These are phyloP conservation scores for Yamadazyma insecticola DNA, from an alignment of 805 yeast species.

Conservation along the genomic window DNA sequence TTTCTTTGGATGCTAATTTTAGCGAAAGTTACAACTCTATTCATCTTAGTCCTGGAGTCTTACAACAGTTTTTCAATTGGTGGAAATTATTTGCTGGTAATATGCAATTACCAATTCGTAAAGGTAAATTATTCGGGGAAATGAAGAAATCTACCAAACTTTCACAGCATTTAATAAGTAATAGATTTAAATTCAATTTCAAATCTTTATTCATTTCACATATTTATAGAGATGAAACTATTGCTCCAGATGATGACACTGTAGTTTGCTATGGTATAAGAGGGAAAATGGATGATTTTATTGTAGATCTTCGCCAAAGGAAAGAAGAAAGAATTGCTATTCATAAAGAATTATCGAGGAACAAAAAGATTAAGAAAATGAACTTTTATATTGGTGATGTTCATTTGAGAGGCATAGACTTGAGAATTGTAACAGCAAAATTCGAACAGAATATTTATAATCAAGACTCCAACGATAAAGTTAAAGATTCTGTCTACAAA, in stretches of 20 bases:
- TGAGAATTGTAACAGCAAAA: slow-evolving; percentile 49
- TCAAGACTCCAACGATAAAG: not conserved
- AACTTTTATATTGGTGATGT: slow-evolving; percentile 66
- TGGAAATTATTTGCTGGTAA: slow-evolving; percentile 82
- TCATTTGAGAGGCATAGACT: slow-evolving; percentile 50
- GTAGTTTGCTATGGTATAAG: slow-evolving; percentile 65
- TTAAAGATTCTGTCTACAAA: slow-evolving; percentile 5
- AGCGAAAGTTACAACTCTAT: slow-evolving; percentile 57
- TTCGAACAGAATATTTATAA: slow-evolving; percentile 33
- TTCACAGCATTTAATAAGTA: slow-evolving; percentile 68
- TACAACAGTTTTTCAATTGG: slow-evolving; percentile 74
- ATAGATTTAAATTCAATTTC: slow-evolving; percentile 72
- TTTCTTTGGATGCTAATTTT: slow-evolving; percentile 32
- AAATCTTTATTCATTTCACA: slow-evolving; percentile 74
- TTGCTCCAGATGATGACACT: slow-evolving; percentile 32
- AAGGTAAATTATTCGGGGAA: slow-evolving; percentile 67
- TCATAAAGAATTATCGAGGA: slow-evolving; percentile 44
- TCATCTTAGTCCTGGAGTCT: slow-evolving; percentile 68
- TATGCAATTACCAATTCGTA: slow-evolving; percentile 71
- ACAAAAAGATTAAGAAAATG: slow-evolving; percentile 49
- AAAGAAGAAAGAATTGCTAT: slow-evolving; percentile 31
- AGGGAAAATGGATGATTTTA: slow-evolving; percentile 33
- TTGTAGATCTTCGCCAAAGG: slow-evolving; percentile 38
- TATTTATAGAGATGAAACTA: slow-evolving; percentile 50
- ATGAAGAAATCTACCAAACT: slow-evolving; percentile 57